A percentile compares a stretch with the other conserved stretches of the same genome.
phyloP scores from a whole-genome alignment of 1,284 basidiomycete species.

The Gymnopus androsaceus region DNA sequence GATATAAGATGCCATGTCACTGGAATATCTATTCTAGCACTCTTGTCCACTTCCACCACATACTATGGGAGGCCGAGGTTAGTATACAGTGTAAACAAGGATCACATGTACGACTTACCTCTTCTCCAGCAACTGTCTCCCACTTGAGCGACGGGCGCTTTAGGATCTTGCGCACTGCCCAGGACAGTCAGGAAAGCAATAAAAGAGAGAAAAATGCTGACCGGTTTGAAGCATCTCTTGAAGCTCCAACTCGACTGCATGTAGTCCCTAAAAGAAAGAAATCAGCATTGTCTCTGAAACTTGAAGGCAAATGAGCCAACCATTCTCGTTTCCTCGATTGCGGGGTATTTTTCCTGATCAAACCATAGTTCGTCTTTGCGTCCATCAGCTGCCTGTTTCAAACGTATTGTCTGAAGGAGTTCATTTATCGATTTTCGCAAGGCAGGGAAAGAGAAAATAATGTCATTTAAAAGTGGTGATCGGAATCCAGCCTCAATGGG shows the following conservation, averaged over 20 bases:
- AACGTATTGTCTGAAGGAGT: slow-evolving; percentile 62
- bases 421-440: slow-evolving; percentile 58
- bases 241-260: slow-evolving; percentile 72
- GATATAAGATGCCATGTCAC: slow-evolving; percentile 80
- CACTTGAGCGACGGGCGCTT: slow-evolving; percentile 80
- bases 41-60: slow-evolving; percentile 76
- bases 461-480: slow-evolving; percentile 70
- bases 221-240: slow-evolving; percentile 73
- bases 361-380: slow-evolving; percentile 76
- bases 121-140: slow-evolving; percentile 66
- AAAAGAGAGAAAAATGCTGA: slow-evolving; percentile 32
- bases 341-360: slow-evolving; percentile 71
- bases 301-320: slow-evolving; percentile 19
- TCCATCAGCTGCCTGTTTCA: slow-evolving; percentile 70
- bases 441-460: slow-evolving; percentile 69
- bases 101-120: slow-evolving; percentile 47
- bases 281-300: neutral
- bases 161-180: slow-evolving; percentile 70
- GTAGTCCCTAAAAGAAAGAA: slow-evolving; percentile 47
- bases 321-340: slow-evolving; percentile 55
- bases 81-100: slow-evolving; percentile 6
- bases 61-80: slow-evolving; percentile 51
- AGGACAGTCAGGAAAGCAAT: neutral
- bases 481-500: slow-evolving; percentile 57
- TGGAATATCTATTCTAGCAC: slow-evolving; percentile 76